Evolutionary conservation across 1,284 basidiomycete species (phyloP).

Genomic region (Leccinum fallax): DNA sequence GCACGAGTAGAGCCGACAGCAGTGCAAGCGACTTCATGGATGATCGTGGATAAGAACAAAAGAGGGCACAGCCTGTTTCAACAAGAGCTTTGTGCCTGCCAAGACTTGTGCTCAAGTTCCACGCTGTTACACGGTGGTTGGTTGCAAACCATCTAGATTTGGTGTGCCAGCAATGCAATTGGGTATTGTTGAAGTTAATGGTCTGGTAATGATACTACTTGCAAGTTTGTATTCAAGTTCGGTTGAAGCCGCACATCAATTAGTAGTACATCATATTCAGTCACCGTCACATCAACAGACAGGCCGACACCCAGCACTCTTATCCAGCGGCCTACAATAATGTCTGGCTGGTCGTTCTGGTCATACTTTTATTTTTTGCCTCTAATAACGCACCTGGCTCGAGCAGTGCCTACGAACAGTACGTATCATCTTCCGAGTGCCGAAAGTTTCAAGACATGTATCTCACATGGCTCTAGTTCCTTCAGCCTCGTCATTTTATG

Average conservation of each 20-base stretch:
- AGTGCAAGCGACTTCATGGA: conserved; percentile 51
- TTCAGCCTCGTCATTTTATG: conserved; percentile 85
- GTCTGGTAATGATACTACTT: too few relatives aligned
- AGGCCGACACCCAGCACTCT: not conserved
- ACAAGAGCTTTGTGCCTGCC: conserved; percentile 1
- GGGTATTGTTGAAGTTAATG: too few relatives aligned
- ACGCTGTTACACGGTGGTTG: not conserved
- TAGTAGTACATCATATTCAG: not conserved
- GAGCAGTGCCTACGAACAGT: conserved; percentile 53
- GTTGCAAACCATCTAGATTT: not conserved
- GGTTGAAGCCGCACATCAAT: not conserved
- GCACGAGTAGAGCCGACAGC: conserved; percentile 39
- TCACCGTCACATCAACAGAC: conserved; percentile 1
- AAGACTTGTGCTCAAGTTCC: not conserved
- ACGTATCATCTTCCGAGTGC: conserved; percentile 13
- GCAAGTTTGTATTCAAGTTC: not conserved
- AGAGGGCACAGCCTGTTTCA: not conserved
- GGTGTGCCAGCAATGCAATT: too few relatives aligned
- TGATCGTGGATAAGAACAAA: not conserved
- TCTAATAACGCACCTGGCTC: conserved; percentile 15
- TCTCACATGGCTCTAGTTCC: conserved; percentile 48
- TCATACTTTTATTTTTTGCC: conserved; percentile 18
- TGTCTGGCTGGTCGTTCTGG: conserved; percentile 11
- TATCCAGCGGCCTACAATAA: conserved; percentile 6
- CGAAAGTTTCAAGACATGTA: not conserved